Conservation (phyloP, 2,329 filamentous ascomycete genomes). For the Aureobasidium sp. region DNA sequence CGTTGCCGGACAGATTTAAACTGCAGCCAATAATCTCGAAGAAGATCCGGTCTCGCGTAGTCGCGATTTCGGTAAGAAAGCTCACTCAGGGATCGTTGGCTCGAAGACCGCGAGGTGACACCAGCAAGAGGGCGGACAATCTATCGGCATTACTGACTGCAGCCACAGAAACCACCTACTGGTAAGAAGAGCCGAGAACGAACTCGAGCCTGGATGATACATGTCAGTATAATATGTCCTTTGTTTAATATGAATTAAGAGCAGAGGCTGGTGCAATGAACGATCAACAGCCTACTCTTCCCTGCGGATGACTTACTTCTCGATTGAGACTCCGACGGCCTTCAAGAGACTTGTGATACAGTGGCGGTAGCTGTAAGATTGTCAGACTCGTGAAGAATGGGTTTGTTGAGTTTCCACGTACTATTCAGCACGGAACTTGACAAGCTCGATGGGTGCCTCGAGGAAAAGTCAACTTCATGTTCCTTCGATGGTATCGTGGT, state of each 20-base stretch:
- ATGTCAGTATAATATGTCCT: background rate
- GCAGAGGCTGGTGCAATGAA: background rate
- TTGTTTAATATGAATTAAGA: background rate
- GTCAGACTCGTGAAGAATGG: background rate
- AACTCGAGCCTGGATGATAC: constrained; percentile 56
- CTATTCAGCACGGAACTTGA: constrained; percentile 71
- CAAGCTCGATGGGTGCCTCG: constrained; percentile 72
- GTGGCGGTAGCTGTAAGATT: constrained; percentile 51
- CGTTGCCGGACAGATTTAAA: background rate
- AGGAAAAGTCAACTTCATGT: constrained; percentile 11
- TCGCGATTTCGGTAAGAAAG: no score
- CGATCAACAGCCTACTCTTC: background rate
- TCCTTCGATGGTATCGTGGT: no score
- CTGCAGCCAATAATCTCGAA: background rate
- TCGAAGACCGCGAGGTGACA: no score
- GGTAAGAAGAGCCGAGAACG: constrained; percentile 60
- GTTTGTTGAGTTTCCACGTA: background rate
- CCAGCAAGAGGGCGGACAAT: background rate
- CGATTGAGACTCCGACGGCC: constrained; percentile 68
- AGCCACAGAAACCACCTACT: constrained; percentile 18
- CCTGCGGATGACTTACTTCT: constrained; percentile 30
- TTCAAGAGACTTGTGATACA: constrained; percentile 67
- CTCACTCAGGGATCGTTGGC: no score
- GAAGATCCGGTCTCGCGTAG: no score
- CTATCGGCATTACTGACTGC: background rate